Evolutionary conservation across 1,284 basidiomycete genomes (phyloP).

Genomic region (Golubevia sp.): DNA sequence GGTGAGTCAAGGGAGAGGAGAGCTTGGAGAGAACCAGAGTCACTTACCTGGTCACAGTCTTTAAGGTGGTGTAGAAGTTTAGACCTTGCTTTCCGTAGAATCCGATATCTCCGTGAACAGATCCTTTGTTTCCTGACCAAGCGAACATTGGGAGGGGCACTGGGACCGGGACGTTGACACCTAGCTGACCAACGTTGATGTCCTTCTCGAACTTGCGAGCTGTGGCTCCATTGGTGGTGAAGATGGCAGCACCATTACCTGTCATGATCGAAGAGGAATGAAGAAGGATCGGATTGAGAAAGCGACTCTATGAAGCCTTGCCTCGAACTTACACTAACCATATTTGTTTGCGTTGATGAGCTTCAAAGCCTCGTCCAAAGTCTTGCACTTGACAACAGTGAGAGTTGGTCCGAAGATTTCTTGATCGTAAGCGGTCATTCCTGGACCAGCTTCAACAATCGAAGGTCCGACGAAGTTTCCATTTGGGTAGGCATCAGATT

Average conservation of each 20-base stretch:
- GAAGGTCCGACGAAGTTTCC: slow-evolving; percentile 97
- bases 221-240: slow-evolving; percentile 94
- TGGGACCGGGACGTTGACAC: slow-evolving; percentile 86
- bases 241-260: slow-evolving; percentile 92
- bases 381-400: slow-evolving; percentile 77
- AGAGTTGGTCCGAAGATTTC: slow-evolving; percentile 96
- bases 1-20: too few species aligned
- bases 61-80: slow-evolving; percentile 48
- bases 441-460: slow-evolving; percentile 78
- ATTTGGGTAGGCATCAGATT: slow-evolving; percentile 77
- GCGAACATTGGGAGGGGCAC: slow-evolving; percentile 82
- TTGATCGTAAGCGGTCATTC: slow-evolving; percentile 78
- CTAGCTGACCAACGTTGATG: slow-evolving; percentile 82
- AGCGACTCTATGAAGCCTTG: too few species aligned
- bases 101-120: slow-evolving; percentile 82
- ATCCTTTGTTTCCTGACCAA: slow-evolving; percentile 89
- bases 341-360: slow-evolving; percentile 81
- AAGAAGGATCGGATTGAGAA: background rate
- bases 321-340: too few species aligned
- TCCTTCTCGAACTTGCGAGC: slow-evolving; percentile 89
- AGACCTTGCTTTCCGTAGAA: slow-evolving; percentile 77
- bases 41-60: slow-evolving; percentile 28
- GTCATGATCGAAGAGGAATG: background rate
- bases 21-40: background rate
- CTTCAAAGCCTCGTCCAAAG: slow-evolving; percentile 85